phyloP scores from a whole-genome alignment of 352 stramenopile genomes.

The Elongisporangium senticosum region DNA sequence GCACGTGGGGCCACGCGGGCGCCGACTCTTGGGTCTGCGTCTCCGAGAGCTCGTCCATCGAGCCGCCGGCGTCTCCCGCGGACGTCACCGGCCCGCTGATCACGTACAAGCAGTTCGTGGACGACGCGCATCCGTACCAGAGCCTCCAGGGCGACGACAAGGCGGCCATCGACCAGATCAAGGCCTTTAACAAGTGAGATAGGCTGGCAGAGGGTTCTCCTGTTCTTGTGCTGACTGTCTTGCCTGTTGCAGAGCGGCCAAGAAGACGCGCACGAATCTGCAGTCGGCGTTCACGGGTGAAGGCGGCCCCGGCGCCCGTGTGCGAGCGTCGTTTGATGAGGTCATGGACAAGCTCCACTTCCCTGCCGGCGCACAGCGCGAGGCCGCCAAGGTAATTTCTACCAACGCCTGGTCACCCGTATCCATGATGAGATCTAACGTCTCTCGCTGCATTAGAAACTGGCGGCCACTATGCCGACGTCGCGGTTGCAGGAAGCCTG shows the following conservation, averaged over 20 bases:
- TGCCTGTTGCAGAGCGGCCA: constrained; percentile 27
- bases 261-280: constrained; percentile 72
- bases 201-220: not conserved
- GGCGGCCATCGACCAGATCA: constrained; percentile 45
- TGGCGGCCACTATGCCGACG: constrained; percentile 32
- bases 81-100: constrained; percentile 19
- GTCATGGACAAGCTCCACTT: constrained; percentile 81
- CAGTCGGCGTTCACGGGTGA: constrained; percentile 72
- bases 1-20: constrained; percentile 58
- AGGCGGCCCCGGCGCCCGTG: constrained; percentile 29
- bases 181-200: constrained; percentile 60
- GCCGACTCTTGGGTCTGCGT: constrained; percentile 53
- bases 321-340: constrained; percentile 48
- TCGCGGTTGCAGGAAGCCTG: constrained; percentile 66
- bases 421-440: too few relatives aligned
- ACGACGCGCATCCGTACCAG: constrained; percentile 63
- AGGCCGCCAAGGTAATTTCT: constrained; percentile 40
- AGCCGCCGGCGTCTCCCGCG: constrained; percentile 26
- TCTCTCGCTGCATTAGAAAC: too few relatives aligned
- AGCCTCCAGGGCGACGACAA: constrained; percentile 22
- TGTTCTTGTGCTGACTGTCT: not conserved
- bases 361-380: constrained; percentile 30
- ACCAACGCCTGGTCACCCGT: too few relatives aligned
- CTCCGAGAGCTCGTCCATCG: constrained; percentile 42
- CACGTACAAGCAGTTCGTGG: constrained; percentile 84